Conservation (phyloP, 1,284 basidiomycete species). For the Austroboletus olivaceoglutinosus region DNA sequence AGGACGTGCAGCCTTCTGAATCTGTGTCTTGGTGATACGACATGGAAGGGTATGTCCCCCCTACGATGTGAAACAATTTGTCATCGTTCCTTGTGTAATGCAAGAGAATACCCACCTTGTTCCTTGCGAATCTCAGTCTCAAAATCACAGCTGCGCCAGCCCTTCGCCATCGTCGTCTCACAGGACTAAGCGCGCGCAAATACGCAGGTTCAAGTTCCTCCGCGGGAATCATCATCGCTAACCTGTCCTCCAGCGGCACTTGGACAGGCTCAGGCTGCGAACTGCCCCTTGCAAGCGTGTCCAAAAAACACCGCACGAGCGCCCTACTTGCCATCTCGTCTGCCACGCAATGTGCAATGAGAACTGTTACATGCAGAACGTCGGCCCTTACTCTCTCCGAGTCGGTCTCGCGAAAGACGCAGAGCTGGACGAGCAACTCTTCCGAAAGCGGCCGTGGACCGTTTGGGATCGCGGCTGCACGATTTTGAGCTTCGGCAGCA, state of each 20-base stretch:
- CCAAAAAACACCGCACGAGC: neutral
- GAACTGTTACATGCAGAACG: neutral
- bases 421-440: neutral
- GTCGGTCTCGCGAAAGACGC: neutral
- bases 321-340: neutral
- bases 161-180: slow-evolving; percentile 46
- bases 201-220: slow-evolving; percentile 38
- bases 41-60: slow-evolving; percentile 58
- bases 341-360: neutral
- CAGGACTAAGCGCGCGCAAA: slow-evolving; percentile 28
- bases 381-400: neutral
- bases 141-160: slow-evolving; percentile 46
- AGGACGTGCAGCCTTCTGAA: slow-evolving; percentile 39
- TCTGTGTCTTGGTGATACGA: slow-evolving; percentile 38
- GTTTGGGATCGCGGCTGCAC: neutral
- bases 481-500: neutral
- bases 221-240: slow-evolving; percentile 41
- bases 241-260: slow-evolving; percentile 36
- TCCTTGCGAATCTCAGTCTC: slow-evolving; percentile 31
- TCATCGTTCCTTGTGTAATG: too few relatives aligned
- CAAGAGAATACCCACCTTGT: neutral
- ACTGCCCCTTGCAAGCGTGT: neutral
- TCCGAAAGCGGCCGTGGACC: neutral
- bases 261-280: neutral
- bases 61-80: slow-evolving; percentile 38